Base-by-base conservation (phyloP, 2,329 filamentous ascomycete genomes). In the Diaporthe velutina region DNA sequence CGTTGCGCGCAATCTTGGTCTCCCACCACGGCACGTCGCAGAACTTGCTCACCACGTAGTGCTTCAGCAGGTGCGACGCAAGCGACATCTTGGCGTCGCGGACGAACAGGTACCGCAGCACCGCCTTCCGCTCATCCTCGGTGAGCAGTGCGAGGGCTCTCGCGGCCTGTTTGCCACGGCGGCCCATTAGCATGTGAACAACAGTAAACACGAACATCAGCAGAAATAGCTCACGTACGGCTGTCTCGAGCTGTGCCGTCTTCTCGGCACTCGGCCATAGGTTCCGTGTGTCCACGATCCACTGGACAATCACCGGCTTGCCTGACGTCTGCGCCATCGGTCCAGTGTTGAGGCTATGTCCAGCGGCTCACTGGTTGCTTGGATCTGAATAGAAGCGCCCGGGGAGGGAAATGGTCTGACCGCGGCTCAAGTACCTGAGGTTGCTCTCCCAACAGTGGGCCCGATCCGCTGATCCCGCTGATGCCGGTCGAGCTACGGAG, bases 21-120 rank as follows among this genome's bases (percentile, higher is more conserved):
- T 87, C 82, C 54, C 85, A 82, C 93, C 93, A 96, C 15, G 91
- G 85, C 28, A 93, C 85, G 71, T 83, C 83, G 75, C 89, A 86
- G 72, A 88, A 87, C 78, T 89, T 88, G 73, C 90, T 87, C 77
- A 95, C 89, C 79, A 90, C 91, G 78, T 92, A 88, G 73, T 93
- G 92, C 85, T 96, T 96, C 75, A 96, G 86, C 67, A 96, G 88
- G 57, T 92, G 89, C 25, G 94, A 96, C 33, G 85, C 93, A 55
- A 96, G 87, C 66, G 90, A 89, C 88, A 95, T 93, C 81, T 93
- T 93, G 71, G 94, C 94, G 83, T 96, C 94, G 80, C 89, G 87
- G 78, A 93, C 85, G 82, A 92, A 90, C 84, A 91, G 90, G 84
- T 91, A 94, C 74, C 86, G 86, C 12, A 92, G 86, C 42, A 92